Base-by-base conservation (phyloP, 2,329 filamentous ascomycete species). In the Hypoxylon sp. region DNA sequence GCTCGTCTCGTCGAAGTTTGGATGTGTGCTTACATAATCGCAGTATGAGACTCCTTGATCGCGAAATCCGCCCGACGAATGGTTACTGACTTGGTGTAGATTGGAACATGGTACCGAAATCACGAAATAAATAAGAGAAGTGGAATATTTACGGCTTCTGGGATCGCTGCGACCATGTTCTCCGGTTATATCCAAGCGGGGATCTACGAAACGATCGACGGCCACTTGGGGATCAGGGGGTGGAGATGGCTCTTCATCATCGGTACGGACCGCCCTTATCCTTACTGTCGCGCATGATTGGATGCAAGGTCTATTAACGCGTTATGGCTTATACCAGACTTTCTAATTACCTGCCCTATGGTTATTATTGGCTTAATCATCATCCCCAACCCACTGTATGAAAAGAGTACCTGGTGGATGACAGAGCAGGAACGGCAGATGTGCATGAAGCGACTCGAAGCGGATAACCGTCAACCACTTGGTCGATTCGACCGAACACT, bases 161-260 rank as follows among this genome's bases (percentile, higher is more conserved):
- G 84, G 20, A 82, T 81, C 1, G 77, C 85, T 1, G 84, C 82
- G 0, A 78, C 80, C 1, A 84, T 85, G 82, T 83, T 86, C 42
- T 81, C 81, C 54, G 84, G 84, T 0, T 85, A 85, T 64, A 76
- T 86, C 0, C 83, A 85, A 71, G 81, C 84, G 6, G 84, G 82
- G 0, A 82, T 83, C 1, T 85, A 85, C 70, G 81, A 79, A 13
- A 83, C 83, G 33, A 78, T 86, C 0, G 82, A 85, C 30, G 84
- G 84, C 0, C 77, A 82, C 2, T 72, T 72, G 1, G 83, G 83
- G 0, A 80, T 84, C 75, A 76, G 81, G 0, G 84, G 84, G 0
- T 85, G 83, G 83, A 72, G 78, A 56, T 82, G 80, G 83, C 75
- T 86, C 0, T 88, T 86, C 54, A 83, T 87, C n/a, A 85, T 87